Percentiles rank a stretch among this genome's conserved stretches.
These are phyloP conservation scores for Alnus rubra DNA, from an alignment of 306 rosid species.

Conservation along the genomic window DNA sequence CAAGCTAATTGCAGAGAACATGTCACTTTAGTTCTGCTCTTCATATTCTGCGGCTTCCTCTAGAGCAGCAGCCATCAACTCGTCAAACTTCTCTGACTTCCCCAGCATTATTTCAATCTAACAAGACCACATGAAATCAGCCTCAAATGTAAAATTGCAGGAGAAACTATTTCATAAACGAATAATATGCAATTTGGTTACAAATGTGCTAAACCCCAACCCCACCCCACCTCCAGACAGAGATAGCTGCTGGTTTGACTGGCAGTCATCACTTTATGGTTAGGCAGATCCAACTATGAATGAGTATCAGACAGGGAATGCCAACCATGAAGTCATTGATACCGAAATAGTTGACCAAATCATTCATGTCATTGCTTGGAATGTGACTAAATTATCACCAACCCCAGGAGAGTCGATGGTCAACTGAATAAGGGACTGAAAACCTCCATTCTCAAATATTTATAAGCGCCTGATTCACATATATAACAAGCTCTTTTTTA, in stretches of 20 bases:
- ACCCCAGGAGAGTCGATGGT: background rate
- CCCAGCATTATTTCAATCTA: conserved; percentile 76
- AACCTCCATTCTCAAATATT: background rate
- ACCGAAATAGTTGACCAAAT: background rate
- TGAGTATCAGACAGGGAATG: background rate
- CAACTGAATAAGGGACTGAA: background rate
- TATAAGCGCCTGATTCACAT: background rate
- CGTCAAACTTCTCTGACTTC: conserved; percentile 75
- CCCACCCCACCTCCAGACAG: background rate
- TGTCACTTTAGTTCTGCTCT: conserved; percentile 33
- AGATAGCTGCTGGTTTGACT: background rate
- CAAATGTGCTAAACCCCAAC: background rate
- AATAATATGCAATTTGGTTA: background rate
- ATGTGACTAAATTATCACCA: background rate
- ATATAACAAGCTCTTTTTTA: background rate
- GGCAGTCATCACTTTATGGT: background rate
- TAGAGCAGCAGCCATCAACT: conserved; percentile 65
- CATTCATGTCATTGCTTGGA: background rate
- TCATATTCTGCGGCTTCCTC: conserved; percentile 55
- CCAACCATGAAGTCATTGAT: background rate
- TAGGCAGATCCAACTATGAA: background rate
- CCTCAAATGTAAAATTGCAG: background rate
- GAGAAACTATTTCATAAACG: background rate
- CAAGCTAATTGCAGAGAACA: conserved; percentile 9
- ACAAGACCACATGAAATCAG: background rate